Base-by-base conservation (phyloP, 805 yeast genomes). In the Nakazawaea populi region DNA sequence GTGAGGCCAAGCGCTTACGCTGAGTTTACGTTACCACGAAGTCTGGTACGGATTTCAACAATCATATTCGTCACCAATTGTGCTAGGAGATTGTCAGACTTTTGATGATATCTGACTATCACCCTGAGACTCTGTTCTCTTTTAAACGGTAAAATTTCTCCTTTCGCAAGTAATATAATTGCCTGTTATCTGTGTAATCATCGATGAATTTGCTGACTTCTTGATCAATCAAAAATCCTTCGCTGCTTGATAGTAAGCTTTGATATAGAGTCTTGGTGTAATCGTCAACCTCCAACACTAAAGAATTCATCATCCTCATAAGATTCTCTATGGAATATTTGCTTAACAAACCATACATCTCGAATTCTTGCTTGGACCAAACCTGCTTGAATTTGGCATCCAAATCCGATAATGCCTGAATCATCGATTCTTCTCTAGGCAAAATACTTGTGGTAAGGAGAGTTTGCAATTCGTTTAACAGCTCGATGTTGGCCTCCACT, bases 81-180 rank as follows among this genome's bases (percentile, higher is more conserved):
- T 18, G 24, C 24, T 18, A 18, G 24, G 3, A 18, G 24, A 18
- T 18, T 18, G 24, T 18, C 24, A 2, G 24, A 3, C 3, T 18
- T 18, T 18, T 18, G 24, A 18, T 18, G 2, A 18, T 18, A 18
- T 18, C 24, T 18, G 24, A 2, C 24, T 18, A 11, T 37, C 59
- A 47, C 7, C 71, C 72, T 2, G 62, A 68, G 3, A 72, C 73
- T 44, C 77, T 55, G 46, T 69, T 76, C 53, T 74, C 76, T 47
- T 62, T 60, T 70, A 83, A 69, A 30, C 83, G 69, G 38, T 68
- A 68, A 45, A 76, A 58, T 56, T 77, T 72, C 57, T 79, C 83
- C 46, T 68, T 69, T 38, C 74, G 62, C 43, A 73, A 43, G 60
- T 80, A 77, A 57, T 68, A 79, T 31, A 64, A 54, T 24, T 68